Conservation (phyloP, 495 filamentous ascomycete genomes). For the Neurospora sublineolata region DNA sequence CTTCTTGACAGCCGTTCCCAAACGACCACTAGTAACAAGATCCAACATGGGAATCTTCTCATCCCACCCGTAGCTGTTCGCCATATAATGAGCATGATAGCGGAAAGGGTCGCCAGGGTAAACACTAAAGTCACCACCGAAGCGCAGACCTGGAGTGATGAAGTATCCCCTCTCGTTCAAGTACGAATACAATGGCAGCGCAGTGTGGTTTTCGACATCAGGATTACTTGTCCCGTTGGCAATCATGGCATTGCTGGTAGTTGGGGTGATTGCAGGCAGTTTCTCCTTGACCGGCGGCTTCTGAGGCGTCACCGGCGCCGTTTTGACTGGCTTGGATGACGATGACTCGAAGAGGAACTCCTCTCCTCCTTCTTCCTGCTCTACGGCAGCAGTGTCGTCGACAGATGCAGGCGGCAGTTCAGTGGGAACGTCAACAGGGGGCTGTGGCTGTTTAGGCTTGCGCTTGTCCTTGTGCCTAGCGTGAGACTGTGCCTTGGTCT, state of each 20-base stretch:
- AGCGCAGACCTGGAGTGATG: slow-evolving; percentile 81
- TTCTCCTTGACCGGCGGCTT: not conserved
- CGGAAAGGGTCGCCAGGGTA: slow-evolving; percentile 92
- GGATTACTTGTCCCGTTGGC: slow-evolving; percentile 19
- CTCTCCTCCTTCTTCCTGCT: slow-evolving; percentile 12
- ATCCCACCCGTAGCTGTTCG: slow-evolving; percentile 69
- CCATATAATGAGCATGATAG: slow-evolving; percentile 89
- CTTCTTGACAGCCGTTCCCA: slow-evolving; percentile 95
- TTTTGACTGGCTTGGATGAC: slow-evolving; percentile 4
- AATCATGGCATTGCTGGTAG: slow-evolving; percentile 16
- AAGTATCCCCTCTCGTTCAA: slow-evolving; percentile 74
- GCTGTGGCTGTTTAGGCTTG: slow-evolving; percentile 6
- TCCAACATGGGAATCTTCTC: slow-evolving; percentile 74
- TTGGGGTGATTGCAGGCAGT: slow-evolving; percentile 17
- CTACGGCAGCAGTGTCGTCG: slow-evolving; percentile 5
- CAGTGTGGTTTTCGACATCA: slow-evolving; percentile 18
- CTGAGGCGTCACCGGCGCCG: not conserved
- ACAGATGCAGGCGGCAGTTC: not conserved
- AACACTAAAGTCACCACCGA: slow-evolving; percentile 85
- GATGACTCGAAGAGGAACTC: slow-evolving; percentile 34
- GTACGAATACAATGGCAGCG: slow-evolving; percentile 57
- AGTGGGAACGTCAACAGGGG: not conserved
- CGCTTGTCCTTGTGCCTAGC: slow-evolving; percentile 19
- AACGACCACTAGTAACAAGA: slow-evolving; percentile 69
- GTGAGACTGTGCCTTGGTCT: slow-evolving; percentile 27